These are phyloP conservation scores for Tylopilus sp. DNA, from an alignment of 768 basidiomycete species.

Conservation along the genomic window DNA sequence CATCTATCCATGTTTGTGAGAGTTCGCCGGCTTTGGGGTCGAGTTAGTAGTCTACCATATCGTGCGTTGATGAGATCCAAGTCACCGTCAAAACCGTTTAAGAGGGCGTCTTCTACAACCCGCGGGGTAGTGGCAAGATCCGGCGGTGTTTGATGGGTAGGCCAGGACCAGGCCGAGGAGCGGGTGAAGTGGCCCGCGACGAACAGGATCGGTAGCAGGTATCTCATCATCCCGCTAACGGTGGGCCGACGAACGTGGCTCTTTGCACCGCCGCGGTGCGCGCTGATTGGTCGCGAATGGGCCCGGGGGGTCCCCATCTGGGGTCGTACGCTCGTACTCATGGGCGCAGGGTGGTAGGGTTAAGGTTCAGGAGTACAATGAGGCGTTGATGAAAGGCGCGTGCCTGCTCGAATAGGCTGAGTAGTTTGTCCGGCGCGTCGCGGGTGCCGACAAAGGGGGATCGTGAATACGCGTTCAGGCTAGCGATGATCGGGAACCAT, in stretches of 20 bases:
- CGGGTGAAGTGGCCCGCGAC: conserved; percentile 7
- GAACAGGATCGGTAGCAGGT: conserved; percentile 8
- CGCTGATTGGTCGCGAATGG: background rate
- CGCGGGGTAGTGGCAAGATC: conserved; percentile 6
- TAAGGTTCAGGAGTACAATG: conserved; percentile 10
- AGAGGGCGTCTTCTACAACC: conserved; percentile 4
- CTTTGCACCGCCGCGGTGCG: background rate
- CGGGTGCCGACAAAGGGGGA: too few relatives aligned
- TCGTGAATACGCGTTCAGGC: too few relatives aligned
- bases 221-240: conserved; percentile 7
- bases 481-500: conserved; percentile 1
- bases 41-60: conserved; percentile 10
- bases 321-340: too few relatives aligned
- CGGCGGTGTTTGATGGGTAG: conserved; percentile 25
- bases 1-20: conserved; percentile 19
- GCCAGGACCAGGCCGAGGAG: conserved; percentile 29
- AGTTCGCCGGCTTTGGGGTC: conserved; percentile 13
- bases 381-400: conserved; percentile 3
- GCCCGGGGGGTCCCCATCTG: background rate
- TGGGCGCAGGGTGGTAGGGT: background rate
- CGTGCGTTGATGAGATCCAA: conserved; percentile 5
- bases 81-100: conserved; percentile 23
- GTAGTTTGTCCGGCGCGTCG: conserved; percentile 1
- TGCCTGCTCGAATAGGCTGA: background rate
- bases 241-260: background rate